Conservation (phyloP, 306 rosid genomes). For the Fagus crenata region DNA sequence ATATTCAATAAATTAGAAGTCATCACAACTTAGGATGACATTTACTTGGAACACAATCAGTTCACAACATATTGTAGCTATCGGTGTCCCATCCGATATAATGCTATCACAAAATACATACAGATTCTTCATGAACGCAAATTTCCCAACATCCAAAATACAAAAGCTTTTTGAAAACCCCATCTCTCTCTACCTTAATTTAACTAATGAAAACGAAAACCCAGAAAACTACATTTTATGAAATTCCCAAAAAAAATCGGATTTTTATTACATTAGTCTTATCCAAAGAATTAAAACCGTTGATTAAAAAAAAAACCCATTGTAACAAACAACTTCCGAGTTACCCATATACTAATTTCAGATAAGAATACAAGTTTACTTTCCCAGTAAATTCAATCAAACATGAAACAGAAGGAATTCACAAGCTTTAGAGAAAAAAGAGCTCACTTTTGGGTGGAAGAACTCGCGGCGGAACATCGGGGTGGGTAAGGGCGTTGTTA, state of each 20-base stretch:
- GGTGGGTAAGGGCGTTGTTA: constrained; percentile 28
- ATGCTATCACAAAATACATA: too few relatives aligned
- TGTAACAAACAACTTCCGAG: not conserved
- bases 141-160: not conserved
- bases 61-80: too few relatives aligned
- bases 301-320: not conserved
- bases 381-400: not conserved
- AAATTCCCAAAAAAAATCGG: too few relatives aligned
- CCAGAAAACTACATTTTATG: not conserved
- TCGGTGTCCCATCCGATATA: too few relatives aligned
- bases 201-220: not conserved
- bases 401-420: too few relatives aligned
- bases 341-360: too few relatives aligned
- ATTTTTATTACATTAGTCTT: too few relatives aligned
- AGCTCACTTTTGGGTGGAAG: constrained; percentile 95
- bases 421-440: not conserved
- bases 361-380: too few relatives aligned
- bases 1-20: not conserved
- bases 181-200: not conserved
- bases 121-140: not conserved
- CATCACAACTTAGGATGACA: not conserved
- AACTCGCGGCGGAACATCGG: constrained; percentile 47
- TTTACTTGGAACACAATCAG: not conserved
- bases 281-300: too few relatives aligned
- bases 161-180: not conserved